Evolutionary conservation across 345 rosid species (phyloP).

Genomic region (Moricandia arvensis): DNA sequence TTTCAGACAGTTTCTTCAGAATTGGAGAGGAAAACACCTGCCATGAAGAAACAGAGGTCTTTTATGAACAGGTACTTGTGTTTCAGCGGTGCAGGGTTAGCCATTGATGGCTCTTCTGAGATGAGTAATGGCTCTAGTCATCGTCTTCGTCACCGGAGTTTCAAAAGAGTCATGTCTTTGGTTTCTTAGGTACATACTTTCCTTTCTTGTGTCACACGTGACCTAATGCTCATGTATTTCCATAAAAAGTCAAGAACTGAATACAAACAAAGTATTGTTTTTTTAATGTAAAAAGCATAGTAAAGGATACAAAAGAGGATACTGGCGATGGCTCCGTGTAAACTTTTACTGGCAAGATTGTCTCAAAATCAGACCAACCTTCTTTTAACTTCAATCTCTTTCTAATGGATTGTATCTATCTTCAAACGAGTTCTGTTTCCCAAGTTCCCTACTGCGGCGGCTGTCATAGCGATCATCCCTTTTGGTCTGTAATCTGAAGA

Average conservation of each 20-base stretch:
- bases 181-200: slow-evolving; percentile 32
- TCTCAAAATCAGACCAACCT: neutral
- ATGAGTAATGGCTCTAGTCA: slow-evolving; percentile 21
- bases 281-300: slow-evolving; percentile 5
- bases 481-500: slow-evolving; percentile 31
- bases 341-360: slow-evolving; percentile 43
- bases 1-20: slow-evolving; percentile 30
- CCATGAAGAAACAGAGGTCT: slow-evolving; percentile 42
- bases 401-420: slow-evolving; percentile 48
- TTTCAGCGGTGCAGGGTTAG: slow-evolving; percentile 65
- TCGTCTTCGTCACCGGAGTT: slow-evolving; percentile 33
- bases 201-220: slow-evolving; percentile 11
- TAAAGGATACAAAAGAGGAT: slow-evolving; percentile 94
- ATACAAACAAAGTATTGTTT: neutral
- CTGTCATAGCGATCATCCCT: slow-evolving; percentile 30
- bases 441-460: slow-evolving; percentile 27
- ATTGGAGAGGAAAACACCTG: slow-evolving; percentile 13
- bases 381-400: slow-evolving; percentile 34
- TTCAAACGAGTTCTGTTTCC: slow-evolving; percentile 47
- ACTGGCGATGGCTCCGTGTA: slow-evolving; percentile 67
- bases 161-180: slow-evolving; percentile 47
- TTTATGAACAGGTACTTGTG: slow-evolving; percentile 69
- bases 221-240: neutral
- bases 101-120: slow-evolving; percentile 42
- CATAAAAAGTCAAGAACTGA: neutral